These are phyloP conservation scores for Chlamydomonas asymmetrica DNA, from an alignment of 139 green algal genomes.

Conservation along the genomic window DNA sequence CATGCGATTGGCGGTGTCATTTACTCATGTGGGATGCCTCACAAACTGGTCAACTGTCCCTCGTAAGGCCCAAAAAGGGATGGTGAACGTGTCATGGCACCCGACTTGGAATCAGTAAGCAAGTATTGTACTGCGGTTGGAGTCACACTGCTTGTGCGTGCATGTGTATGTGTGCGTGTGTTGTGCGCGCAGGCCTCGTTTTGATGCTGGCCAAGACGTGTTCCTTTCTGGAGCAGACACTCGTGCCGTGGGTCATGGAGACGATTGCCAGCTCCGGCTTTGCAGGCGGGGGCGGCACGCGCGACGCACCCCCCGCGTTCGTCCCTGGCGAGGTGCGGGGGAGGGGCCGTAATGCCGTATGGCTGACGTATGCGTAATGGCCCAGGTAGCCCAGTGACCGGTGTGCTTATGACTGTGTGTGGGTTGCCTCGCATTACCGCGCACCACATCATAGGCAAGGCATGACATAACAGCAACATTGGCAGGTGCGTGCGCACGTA, in stretches of 20 bases:
- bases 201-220: constrained; percentile 74
- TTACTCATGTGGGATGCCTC: no score
- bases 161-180: no score
- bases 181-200: constrained; percentile 49
- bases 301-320: constrained; percentile 63
- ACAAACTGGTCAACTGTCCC: no score
- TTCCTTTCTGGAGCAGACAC: constrained; percentile 58
- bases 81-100: background rate
- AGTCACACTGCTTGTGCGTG: background rate
- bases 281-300: constrained; percentile 19
- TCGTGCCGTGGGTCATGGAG: constrained; percentile 66
- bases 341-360: no score
- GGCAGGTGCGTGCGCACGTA: background rate
- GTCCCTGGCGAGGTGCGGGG: constrained; percentile 53
- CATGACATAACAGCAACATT: background rate
- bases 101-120: background rate
- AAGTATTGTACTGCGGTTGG: background rate
- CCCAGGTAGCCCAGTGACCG: no score
- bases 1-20: no score
- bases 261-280: constrained; percentile 57
- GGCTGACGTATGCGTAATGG: no score
- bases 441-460: no score
- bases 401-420: no score
- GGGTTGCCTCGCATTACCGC: no score
- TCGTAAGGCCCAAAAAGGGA: background rate